These are phyloP conservation scores for Candida caryicola DNA, from an alignment of 805 yeast genomes.

Conservation along the genomic window DNA sequence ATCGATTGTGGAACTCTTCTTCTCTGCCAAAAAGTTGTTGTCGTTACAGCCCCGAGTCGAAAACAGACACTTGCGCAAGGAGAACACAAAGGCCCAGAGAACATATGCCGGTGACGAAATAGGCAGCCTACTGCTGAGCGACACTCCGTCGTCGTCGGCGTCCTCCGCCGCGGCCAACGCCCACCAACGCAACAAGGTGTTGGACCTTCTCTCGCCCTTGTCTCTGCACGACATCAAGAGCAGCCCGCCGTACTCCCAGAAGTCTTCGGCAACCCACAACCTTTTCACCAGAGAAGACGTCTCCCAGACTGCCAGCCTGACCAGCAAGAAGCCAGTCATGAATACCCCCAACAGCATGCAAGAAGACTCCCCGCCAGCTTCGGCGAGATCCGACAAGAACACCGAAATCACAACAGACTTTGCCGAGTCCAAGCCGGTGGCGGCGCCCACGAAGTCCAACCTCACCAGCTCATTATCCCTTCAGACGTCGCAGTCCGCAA, in stretches of 20 bases:
- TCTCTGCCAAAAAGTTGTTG: conserved; percentile 40
- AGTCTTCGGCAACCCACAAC: conserved; percentile 5
- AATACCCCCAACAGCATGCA: conserved; percentile 32
- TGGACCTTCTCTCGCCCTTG: conserved; percentile 41
- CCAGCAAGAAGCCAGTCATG: conserved; percentile 3
- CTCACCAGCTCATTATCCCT: conserved; percentile 20
- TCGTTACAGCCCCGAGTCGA: conserved; percentile 39
- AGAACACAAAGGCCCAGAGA: conserved; percentile 22
- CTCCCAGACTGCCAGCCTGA: conserved; percentile 1
- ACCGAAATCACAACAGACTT: conserved; percentile 1
- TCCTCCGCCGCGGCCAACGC: neutral
- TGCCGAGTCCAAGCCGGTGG: neutral
- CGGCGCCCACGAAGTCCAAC: conserved; percentile 13
- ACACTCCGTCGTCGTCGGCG: neutral
- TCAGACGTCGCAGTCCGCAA: conserved; percentile 7
- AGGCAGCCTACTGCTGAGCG: too few species aligned
- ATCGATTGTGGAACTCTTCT: conserved; percentile 39
- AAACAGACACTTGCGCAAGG: conserved; percentile 37
- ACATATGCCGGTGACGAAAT: too few species aligned
- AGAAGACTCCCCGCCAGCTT: conserved; percentile 18
- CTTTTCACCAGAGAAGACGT: neutral
- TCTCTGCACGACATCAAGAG: conserved; percentile 34
- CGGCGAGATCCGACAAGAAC: conserved; percentile 6
- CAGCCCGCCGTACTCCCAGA: conserved; percentile 14
- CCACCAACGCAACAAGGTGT: conserved; percentile 20